Conservation (phyloP, 148 eudicot species). For the Arctostaphylos glauca region DNA sequence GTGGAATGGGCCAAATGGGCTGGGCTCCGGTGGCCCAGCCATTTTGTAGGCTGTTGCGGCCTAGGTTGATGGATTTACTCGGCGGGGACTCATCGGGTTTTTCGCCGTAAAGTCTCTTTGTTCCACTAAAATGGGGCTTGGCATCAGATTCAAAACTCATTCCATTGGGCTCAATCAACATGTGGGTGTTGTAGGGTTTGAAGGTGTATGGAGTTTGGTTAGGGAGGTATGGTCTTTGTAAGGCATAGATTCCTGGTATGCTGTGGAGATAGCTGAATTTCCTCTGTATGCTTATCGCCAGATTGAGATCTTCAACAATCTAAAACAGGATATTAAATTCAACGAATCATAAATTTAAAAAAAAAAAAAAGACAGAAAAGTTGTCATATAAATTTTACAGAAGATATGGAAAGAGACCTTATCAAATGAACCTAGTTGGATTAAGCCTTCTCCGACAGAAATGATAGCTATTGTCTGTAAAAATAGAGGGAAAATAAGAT, state of each 20-base stretch:
- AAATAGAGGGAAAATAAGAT: background rate
- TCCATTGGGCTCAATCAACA: slow-evolving; percentile 15
- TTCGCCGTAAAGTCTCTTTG: slow-evolving; percentile 26
- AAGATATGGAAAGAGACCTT: slow-evolving; percentile 29
- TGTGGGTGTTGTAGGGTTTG: slow-evolving; percentile 21
- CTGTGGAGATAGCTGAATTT: slow-evolving; percentile 47
- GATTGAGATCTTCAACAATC: slow-evolving; percentile 46
- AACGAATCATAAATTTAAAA: too few species aligned
- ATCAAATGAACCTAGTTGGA: slow-evolving; percentile 53
- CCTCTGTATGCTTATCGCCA: slow-evolving; percentile 46
- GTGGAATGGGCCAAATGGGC: slow-evolving; percentile 40
- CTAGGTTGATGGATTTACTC: slow-evolving; percentile 23
- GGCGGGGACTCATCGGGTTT: slow-evolving; percentile 7
- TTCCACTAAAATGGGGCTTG: slow-evolving; percentile 19
- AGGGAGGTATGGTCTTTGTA: slow-evolving; percentile 36
- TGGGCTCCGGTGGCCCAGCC: slow-evolving; percentile 13
- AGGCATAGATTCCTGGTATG: slow-evolving; percentile 37
- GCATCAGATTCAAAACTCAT: slow-evolving; percentile 7
- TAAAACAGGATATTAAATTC: background rate
- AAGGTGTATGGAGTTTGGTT: slow-evolving; percentile 25
- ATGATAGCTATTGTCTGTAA: slow-evolving; percentile 52
- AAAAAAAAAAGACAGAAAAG: background rate
- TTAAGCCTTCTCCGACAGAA: slow-evolving; percentile 45
- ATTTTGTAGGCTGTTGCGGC: slow-evolving; percentile 28
- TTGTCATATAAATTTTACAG: too few species aligned